These are phyloP conservation scores for Fusarium stilboides DNA, from an alignment of 2,329 filamentous ascomycete genomes.

Conservation along the genomic window DNA sequence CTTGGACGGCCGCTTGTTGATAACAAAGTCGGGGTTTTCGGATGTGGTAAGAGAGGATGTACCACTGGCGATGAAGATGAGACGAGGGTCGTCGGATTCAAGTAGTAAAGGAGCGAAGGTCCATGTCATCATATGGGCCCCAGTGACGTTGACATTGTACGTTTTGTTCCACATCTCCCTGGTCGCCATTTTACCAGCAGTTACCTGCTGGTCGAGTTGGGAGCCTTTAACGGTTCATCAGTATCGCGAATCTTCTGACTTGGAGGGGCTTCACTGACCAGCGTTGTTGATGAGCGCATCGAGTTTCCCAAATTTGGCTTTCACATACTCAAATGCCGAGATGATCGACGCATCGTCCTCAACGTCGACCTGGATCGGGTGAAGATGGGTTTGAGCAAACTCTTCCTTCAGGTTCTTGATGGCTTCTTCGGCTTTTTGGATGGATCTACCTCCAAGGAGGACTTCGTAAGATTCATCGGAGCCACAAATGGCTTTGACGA, in stretches of 20 bases:
- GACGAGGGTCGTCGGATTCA: background rate
- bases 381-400: background rate
- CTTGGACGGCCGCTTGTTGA: background rate
- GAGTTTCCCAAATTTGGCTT: background rate
- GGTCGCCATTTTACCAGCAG: background rate
- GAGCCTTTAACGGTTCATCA: background rate
- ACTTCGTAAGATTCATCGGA: background rate
- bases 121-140: background rate
- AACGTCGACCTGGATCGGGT: constrained; percentile 3
- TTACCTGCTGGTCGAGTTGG: background rate
- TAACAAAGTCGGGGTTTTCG: background rate
- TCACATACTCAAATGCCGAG: background rate
- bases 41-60: background rate
- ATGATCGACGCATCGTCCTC: constrained; percentile 1
- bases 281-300: constrained; percentile 7
- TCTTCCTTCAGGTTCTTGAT: background rate
- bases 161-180: constrained; percentile 4
- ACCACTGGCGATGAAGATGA: constrained; percentile 10
- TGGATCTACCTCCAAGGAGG: constrained; percentile 2
- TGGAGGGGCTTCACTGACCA: background rate
- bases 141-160: constrained; percentile 4
- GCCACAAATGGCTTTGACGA: background rate
- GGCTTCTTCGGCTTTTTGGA: background rate
- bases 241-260: background rate
- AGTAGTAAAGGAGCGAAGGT: background rate